Base-by-base conservation (phyloP, 768 basidiomycete genomes). In the Trametes punicea region DNA sequence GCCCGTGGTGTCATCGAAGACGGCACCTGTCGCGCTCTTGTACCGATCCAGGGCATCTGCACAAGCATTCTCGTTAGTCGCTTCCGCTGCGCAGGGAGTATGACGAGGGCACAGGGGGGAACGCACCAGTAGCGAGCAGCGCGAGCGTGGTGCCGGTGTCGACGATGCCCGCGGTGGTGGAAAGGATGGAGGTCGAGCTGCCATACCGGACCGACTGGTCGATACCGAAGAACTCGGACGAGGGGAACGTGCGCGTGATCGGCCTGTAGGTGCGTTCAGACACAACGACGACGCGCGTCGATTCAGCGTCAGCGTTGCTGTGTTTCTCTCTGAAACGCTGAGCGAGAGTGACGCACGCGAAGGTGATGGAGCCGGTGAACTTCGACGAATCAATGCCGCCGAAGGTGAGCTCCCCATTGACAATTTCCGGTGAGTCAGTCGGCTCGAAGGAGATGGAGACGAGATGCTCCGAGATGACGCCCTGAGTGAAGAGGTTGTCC, bases 201-300 rank as follows among this genome's bases (percentile, higher is more conserved):
- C 70, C 70, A 46, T 67, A 71, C 6, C 39, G 42, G 55, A 74
- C 68, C 18, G 64, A 62, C 57, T 72, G 61, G 55, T 74, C 51
- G 45, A 74, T 70, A 23, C 74, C 74, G 67, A 70, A 74, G 63
- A 62, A 74, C 20, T 31, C 25, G 45, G 49, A 66, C 6, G 74
- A 64, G 4, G 73, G 74, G 23, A 42, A 62, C 18, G 69, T 71
- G 21, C 51, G 48, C 9, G 73, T 75, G 46, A 71, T 33, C 2
- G 72, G 62, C 8, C 70, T 69, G 31, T 18, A 23, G 9, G 23
- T n/a, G 16, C 42, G 31, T 18, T 23, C 7, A 13, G 21, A 13
- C 20, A 34, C 26, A 16, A 46, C 4, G 26, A 41, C 34, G 44
- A 15, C 21, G n/a, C 29, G 21, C 15, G 8, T 21, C 7, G 25